A percentile compares a stretch with the other conserved stretches of the same genome.
Conservation (phyloP, 164 flowering plant species). For the Saururus chinensis region DNA sequence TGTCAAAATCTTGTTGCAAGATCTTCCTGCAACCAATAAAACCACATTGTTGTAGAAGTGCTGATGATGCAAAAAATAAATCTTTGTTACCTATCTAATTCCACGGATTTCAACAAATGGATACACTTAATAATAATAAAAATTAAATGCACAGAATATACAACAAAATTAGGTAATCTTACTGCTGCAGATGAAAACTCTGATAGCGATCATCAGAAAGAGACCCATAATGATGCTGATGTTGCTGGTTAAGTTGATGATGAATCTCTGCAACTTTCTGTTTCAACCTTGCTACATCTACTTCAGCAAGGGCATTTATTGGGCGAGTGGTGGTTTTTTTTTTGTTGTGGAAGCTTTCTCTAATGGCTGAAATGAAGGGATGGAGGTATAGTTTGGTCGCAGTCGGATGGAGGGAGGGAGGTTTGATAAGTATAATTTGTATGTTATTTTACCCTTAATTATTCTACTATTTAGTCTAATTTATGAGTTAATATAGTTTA, state of each 20-base stretch:
- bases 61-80: too few relatives aligned
- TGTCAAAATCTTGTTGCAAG: slow-evolving; percentile 87
- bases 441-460: too few relatives aligned
- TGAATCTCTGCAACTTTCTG: slow-evolving; percentile 98
- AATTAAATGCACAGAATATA: neutral
- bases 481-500: too few relatives aligned
- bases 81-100: neutral
- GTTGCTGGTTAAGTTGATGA: slow-evolving; percentile 91
- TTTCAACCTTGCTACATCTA: slow-evolving; percentile 93
- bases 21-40: slow-evolving; percentile 47
- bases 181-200: slow-evolving; percentile 66
- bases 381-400: too few relatives aligned
- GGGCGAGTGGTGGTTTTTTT: too few relatives aligned
- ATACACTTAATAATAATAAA: neutral
- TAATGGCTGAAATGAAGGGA: too few relatives aligned
- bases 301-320: slow-evolving; percentile 98
- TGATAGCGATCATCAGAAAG: slow-evolving; percentile 68
- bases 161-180: slow-evolving; percentile 15
- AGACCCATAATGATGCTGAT: slow-evolving; percentile 84
- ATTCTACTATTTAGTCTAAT: too few relatives aligned
- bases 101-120: neutral
- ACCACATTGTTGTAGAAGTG: too few relatives aligned
- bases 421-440: too few relatives aligned
- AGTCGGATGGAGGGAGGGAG: too few relatives aligned
- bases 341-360: too few relatives aligned